These are phyloP conservation scores for Seiridium unicorne DNA, from an alignment of 2,329 filamentous ascomycete species.

Conservation along the genomic window DNA sequence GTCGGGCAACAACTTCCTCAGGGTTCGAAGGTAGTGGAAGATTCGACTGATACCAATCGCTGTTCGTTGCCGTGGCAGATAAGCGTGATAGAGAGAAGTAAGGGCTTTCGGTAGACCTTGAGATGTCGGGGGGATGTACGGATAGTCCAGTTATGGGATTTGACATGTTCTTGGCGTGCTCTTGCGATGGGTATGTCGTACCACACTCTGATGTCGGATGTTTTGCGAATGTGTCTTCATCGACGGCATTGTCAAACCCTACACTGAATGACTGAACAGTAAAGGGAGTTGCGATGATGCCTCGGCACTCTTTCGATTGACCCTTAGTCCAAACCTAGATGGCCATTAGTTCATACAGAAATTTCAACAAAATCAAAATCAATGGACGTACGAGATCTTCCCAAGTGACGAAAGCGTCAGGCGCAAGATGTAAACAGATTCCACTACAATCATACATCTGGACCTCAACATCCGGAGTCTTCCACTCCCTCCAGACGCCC, in stretches of 20 bases:
- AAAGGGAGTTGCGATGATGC: conserved; percentile 52
- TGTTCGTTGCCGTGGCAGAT: conserved; percentile 49
- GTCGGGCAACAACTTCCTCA: conserved; percentile 14
- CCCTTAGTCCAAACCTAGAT: conserved; percentile 41
- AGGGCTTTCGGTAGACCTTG: conserved; percentile 32
- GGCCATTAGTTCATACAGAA: conserved; percentile 10
- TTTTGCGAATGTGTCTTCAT: conserved; percentile 13
- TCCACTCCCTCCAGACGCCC: conserved; percentile 30
- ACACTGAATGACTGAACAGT: conserved; percentile 51
- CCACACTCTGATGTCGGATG: conserved; percentile 45
- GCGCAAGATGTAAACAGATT: conserved; percentile 47
- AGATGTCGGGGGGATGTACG: conserved; percentile 37
- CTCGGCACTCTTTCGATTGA: conserved; percentile 42
- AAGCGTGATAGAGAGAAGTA: conserved; percentile 52
- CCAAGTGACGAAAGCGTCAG: conserved; percentile 55
- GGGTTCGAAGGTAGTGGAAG: conserved; percentile 23
- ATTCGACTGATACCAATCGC: conserved; percentile 55
- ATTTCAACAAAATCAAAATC: neutral
- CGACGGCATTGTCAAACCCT: conserved; percentile 30
- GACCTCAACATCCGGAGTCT: conserved; percentile 36
- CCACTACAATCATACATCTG: conserved; percentile 41
- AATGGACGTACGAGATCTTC: conserved; percentile 45
- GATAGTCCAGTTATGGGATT: conserved; percentile 51
- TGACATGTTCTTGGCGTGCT: conserved; percentile 24
- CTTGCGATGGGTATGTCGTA: conserved; percentile 40